Evolutionary conservation across 2,329 filamentous ascomycete species (phyloP).

Genomic region (Fusarium nisikadoi): DNA sequence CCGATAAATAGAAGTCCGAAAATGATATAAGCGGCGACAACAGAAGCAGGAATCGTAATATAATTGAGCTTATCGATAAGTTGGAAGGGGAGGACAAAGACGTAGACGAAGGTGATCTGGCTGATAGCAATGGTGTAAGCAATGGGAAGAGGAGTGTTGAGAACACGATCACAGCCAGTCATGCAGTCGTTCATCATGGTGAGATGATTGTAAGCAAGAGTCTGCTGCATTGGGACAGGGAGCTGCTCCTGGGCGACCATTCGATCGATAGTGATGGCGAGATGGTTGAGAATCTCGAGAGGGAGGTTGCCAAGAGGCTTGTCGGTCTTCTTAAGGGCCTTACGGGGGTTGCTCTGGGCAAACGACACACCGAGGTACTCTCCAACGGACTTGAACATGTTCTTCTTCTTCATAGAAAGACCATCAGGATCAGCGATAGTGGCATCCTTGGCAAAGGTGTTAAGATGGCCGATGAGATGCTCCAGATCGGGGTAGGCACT

Average conservation of each 20-base stretch:
- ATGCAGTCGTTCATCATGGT: conserved; percentile 76
- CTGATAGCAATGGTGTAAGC: conserved; percentile 87
- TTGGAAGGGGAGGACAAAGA: conserved; percentile 84
- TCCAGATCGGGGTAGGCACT: conserved; percentile 79
- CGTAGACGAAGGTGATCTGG: conserved; percentile 88
- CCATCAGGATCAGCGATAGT: conserved; percentile 53
- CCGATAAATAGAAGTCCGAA: conserved; percentile 80
- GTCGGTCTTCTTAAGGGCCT: conserved; percentile 77
- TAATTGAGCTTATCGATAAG: conserved; percentile 71
- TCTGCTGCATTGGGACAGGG: conserved; percentile 67
- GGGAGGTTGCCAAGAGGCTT: conserved; percentile 85
- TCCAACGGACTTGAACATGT: conserved; percentile 71
- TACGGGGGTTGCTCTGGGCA: conserved; percentile 80
- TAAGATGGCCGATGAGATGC: conserved; percentile 75
- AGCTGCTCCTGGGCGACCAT: conserved; percentile 67
- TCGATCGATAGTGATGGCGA: conserved; percentile 73
- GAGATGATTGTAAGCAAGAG: conserved; percentile 69
- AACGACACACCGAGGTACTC: conserved; percentile 82
- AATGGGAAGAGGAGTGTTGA: conserved; percentile 83
- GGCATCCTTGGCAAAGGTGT: conserved; percentile 75
- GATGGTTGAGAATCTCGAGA: conserved; percentile 80
- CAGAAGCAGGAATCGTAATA: conserved; percentile 81
- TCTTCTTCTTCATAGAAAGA: conserved; percentile 54
- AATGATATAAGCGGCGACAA: conserved; percentile 83
- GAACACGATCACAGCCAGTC: conserved; percentile 78